Evolutionary conservation across 2,329 filamentous ascomycete genomes (phyloP).

Genomic region (Mollisiaceae sp.): DNA sequence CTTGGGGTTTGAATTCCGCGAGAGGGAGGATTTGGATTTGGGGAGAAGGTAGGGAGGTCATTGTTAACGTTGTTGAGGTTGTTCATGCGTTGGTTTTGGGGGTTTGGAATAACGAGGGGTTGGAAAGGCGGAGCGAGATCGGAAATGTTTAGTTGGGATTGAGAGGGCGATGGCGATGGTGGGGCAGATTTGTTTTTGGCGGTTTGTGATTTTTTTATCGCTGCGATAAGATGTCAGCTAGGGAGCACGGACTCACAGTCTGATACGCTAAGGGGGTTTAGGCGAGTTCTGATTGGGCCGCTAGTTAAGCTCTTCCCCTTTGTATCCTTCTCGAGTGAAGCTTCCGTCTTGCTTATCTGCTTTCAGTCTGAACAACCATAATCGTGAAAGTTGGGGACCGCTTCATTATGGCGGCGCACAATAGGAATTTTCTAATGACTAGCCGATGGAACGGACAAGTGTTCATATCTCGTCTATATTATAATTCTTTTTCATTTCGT

Average conservation of each 20-base stretch:
- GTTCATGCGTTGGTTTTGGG: not conserved
- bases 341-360: not conserved
- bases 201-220: not conserved
- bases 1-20: constrained; percentile 50
- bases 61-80: constrained; percentile 8
- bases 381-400: not conserved
- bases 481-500: not conserved
- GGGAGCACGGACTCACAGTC: not conserved
- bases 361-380: not conserved
- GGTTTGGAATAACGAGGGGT: not conserved
- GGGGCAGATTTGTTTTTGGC: constrained; percentile 14
- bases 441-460: not conserved
- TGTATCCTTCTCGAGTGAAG: constrained; percentile 4
- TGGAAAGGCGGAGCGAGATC: not conserved
- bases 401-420: not conserved
- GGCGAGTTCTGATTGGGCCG: not conserved
- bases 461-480: not conserved
- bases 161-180: not conserved
- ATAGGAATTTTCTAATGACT: not conserved
- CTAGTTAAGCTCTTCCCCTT: not conserved
- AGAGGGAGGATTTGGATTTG: constrained; percentile 28
- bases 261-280: not conserved
- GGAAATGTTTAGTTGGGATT: constrained; percentile 6
- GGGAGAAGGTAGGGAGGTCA: constrained; percentile 2
- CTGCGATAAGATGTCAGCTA: constrained; percentile 7